phyloP scores from a whole-genome alignment of 768 basidiomycete genomes.

The Boletus sp. region DNA sequence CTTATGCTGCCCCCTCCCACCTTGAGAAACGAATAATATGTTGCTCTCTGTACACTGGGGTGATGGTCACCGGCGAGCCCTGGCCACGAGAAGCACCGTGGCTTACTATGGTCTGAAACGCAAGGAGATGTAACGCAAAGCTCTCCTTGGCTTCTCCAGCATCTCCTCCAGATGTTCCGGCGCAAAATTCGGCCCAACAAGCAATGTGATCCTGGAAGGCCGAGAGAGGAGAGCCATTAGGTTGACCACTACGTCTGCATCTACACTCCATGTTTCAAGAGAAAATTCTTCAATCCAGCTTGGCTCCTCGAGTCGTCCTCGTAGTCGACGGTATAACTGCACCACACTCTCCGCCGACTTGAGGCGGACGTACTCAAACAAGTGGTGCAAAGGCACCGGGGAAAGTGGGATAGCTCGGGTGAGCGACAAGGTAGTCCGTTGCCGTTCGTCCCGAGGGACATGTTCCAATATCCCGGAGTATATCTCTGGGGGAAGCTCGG shows the following conservation, averaged over 20 bases:
- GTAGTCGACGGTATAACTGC: constrained; percentile 55
- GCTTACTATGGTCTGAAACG: constrained; percentile 83
- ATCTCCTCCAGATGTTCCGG: constrained; percentile 82
- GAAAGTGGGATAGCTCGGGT: constrained; percentile 58
- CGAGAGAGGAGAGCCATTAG: constrained; percentile 56
- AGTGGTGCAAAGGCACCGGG: constrained; percentile 50
- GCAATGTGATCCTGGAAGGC: constrained; percentile 51
- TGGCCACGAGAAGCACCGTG: neutral
- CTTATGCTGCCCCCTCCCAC: constrained; percentile 29
- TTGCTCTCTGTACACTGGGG: constrained; percentile 63
- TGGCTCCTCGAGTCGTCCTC: constrained; percentile 32
- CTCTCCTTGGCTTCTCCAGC: constrained; percentile 45
- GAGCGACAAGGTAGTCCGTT: constrained; percentile 56
- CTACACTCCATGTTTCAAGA: constrained; percentile 63
- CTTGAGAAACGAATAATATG: constrained; percentile 80
- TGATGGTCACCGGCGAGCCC: neutral
- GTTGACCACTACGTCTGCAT: constrained; percentile 73
- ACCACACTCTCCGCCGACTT: constrained; percentile 48
- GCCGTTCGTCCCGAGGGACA: constrained; percentile 44
- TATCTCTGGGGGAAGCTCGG: constrained; percentile 60
- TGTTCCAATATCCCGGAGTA: constrained; percentile 56
- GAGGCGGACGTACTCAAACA: constrained; percentile 60
- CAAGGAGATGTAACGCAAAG: constrained; percentile 53
- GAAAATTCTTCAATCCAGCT: constrained; percentile 47
- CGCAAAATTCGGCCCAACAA: constrained; percentile 71